Base-by-base conservation (phyloP, 163 green algal species). In the Picocystis sp. region DNA sequence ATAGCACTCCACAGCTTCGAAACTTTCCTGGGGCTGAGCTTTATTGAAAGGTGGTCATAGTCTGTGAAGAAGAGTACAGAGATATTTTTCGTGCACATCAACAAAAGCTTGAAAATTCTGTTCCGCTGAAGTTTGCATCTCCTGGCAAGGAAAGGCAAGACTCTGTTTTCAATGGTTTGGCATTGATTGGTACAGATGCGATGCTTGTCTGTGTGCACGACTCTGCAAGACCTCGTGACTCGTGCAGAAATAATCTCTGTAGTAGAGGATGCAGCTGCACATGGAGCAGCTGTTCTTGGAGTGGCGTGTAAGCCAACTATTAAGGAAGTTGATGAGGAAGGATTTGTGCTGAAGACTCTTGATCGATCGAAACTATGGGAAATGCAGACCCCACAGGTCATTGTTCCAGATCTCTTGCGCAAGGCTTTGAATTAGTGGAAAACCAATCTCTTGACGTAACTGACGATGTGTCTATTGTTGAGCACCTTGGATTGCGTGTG, bases 371-470 rank as follows among this genome's bases (percentile, higher is more conserved):
- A 67, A 54, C 79, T 99, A 25, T 97, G 86, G 86, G 90, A 97
- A 67, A 87, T 96, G 55, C 90, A 99, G 61, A 99, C 90, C 19
- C 90, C 90, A 22, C 90, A 99, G 74, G 82, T 94, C 52, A 94
- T 97, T 45, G 57, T 62, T 9, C 84, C 88, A 1, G 62, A 63
- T 1, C 62, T 98, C 62, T 71, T 98, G 55, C 58, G 57, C 1
- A 51, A 2, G 89, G 87, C 3, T 96, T 94, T 71, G 70, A 87
- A 56, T 61, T 87, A 50, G 82, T 96, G 3, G 61, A 68, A 42
- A 56, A 47, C 22, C 56, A 55, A 8, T 53, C 48, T 6, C 59
- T 94, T 38, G 84, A 93, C 54, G 84, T 98, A 3, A 98, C 90
- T 8, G 90, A 98, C 60, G 90, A 98, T 52, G 89, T 98, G 44